Conservation (phyloP, 2,329 filamentous ascomycete genomes). For the Catunica adiposa region DNA sequence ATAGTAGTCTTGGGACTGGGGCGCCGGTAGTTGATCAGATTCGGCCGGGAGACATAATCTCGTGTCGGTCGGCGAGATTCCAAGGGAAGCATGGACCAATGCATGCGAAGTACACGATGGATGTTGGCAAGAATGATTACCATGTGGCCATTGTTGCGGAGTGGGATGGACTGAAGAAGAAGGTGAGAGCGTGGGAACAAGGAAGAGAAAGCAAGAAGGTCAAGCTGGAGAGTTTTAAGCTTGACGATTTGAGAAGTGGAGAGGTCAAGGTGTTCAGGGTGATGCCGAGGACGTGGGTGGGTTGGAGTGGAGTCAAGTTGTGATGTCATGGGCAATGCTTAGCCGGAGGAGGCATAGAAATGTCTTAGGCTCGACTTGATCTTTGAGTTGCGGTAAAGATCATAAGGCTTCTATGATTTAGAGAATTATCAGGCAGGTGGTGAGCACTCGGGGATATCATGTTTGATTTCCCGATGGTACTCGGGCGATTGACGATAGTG, state of each 20-base stretch:
- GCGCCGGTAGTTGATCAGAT: slow-evolving; percentile 52
- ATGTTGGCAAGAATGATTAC: slow-evolving; percentile 65
- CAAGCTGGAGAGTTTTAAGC: slow-evolving; percentile 82
- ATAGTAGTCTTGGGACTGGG: slow-evolving; percentile 20
- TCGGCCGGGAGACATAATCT: slow-evolving; percentile 78
- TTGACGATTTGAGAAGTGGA: slow-evolving; percentile 79
- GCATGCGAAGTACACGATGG: slow-evolving; percentile 81
- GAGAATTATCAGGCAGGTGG: too few species aligned
- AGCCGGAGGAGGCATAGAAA: too few species aligned
- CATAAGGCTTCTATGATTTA: too few species aligned
- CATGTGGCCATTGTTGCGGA: slow-evolving; percentile 86
- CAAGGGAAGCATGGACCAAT: slow-evolving; percentile 90
- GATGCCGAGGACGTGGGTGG: slow-evolving; percentile 81
- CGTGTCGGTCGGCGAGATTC: slow-evolving; percentile 82
- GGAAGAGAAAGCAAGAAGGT: slow-evolving; percentile 86
- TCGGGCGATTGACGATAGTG: background rate
- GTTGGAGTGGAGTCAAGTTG: slow-evolving; percentile 47
- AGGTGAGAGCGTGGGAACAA: slow-evolving; percentile 89
- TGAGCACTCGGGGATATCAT: too few species aligned
- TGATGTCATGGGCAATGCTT: too few species aligned
- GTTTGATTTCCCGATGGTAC: background rate
- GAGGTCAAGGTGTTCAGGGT: slow-evolving; percentile 97
- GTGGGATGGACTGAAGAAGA: slow-evolving; percentile 98
- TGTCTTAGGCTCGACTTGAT: too few species aligned
- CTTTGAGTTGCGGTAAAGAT: too few species aligned